phyloP scores from a whole-genome alignment of 225 moss, liverwort and hornwort genomes.

The Rhytidiadelphus loreus region DNA sequence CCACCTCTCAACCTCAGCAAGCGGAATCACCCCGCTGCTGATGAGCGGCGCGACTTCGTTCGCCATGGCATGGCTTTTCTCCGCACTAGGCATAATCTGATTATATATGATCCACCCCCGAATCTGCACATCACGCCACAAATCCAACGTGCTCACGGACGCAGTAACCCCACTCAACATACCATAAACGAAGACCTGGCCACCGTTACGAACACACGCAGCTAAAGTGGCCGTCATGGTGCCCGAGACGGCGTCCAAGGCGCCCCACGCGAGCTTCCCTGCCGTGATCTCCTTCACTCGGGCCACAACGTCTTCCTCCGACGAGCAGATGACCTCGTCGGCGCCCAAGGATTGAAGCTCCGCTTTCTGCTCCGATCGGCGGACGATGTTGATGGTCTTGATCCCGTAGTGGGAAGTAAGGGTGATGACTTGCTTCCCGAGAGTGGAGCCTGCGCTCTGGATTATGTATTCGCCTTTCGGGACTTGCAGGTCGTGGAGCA shows the following conservation, averaged over 20 bases:
- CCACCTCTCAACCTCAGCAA: not conserved
- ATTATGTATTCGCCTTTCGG: not conserved
- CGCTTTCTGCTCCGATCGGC: not conserved
- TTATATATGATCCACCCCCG: not conserved
- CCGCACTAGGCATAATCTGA: not conserved
- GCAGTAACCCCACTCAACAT: not conserved
- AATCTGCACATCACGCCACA: not conserved
- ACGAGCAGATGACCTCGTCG: not conserved
- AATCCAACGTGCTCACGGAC: not conserved
- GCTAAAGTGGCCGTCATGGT: not conserved
- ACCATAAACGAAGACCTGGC: not conserved
- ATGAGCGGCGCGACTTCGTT: not conserved
- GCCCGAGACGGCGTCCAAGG: not conserved
- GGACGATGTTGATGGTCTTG: not conserved
- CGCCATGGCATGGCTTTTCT: not conserved
- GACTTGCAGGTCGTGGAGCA: not conserved
- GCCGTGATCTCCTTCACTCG: not conserved
- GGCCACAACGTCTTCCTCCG: not conserved
- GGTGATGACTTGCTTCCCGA: not conserved
- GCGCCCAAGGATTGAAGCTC: not conserved
- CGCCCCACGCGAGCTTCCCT: not conserved
- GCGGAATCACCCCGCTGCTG: not conserved
- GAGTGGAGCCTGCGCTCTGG: not conserved
- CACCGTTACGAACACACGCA: not conserved
- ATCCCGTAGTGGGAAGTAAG: not conserved